These are phyloP conservation scores for Venturia effusa DNA, from an alignment of 2,329 filamentous ascomycete species.

Conservation along the genomic window DNA sequence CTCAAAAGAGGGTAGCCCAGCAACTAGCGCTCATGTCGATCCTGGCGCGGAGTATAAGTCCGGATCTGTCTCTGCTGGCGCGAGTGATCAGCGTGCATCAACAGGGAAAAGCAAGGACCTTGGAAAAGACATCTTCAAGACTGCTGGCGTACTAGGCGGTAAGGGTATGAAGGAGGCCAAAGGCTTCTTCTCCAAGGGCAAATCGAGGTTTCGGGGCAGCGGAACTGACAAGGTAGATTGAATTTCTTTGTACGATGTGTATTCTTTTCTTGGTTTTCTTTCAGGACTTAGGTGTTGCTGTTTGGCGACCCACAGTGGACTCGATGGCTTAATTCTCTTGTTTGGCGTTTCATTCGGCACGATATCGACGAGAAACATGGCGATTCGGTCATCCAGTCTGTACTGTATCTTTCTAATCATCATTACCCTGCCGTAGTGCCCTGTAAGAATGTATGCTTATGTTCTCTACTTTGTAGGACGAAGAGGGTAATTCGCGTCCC, in stretches of 20 bases:
- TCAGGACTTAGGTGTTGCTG: not conserved
- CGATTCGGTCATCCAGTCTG: not conserved
- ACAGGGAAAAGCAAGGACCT: constrained; percentile 61
- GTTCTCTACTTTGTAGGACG: constrained; percentile 5
- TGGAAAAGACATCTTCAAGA: constrained; percentile 55
- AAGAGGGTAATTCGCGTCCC: constrained; percentile 1
- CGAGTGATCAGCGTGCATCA: constrained; percentile 20
- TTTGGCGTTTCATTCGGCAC: constrained; percentile 6
- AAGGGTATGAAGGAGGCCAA: constrained; percentile 74
- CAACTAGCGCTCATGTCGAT: not conserved
- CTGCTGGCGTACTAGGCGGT: constrained; percentile 49
- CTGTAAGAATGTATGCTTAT: constrained; percentile 5
- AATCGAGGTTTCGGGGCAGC: constrained; percentile 64
- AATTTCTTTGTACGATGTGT: constrained; percentile 28
- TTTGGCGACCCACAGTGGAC: not conserved
- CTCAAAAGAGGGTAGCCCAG: not conserved
- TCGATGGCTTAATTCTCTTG: constrained; percentile 5
- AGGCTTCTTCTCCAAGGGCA: constrained; percentile 82
- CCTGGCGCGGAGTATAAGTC: constrained; percentile 12
- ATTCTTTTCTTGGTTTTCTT: constrained; percentile 5
- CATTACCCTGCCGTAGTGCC: not conserved
- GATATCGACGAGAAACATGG: constrained; percentile 10
- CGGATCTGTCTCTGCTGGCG: not conserved
- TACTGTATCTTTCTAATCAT: not conserved
- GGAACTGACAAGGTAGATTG: constrained; percentile 75